Conservation (phyloP, 257 asterid genomes). For the Solanum megistacrolobum region DNA sequence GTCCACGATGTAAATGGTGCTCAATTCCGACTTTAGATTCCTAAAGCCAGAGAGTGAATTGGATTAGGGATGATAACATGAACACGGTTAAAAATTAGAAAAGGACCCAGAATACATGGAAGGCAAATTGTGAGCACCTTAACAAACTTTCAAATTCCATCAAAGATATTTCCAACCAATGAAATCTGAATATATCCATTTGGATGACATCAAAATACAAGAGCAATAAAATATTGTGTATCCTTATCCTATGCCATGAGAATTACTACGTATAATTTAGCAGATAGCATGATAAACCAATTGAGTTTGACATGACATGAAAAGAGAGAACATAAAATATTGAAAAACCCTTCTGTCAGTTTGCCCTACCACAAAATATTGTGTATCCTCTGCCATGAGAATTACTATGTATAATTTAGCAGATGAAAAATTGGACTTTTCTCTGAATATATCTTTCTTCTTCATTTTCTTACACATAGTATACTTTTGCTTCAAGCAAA, state of each 20-base stretch:
- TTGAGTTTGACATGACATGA: not conserved
- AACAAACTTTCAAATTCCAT: not conserved
- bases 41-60: constrained; percentile 33
- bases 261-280: too few species aligned
- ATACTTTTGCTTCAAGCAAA: not conserved
- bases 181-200: not conserved
- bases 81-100: not conserved
- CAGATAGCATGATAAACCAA: not conserved
- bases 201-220: not conserved
- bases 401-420: not conserved
- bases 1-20: constrained; percentile 97
- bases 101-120: not conserved
- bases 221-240: not conserved
- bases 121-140: not conserved
- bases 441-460: not conserved
- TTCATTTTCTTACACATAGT: not conserved
- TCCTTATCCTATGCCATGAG: too few species aligned
- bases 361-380: not conserved
- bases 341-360: not conserved
- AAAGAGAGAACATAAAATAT: not conserved
- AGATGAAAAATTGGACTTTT: not conserved
- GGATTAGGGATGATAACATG: not conserved
- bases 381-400: not conserved
- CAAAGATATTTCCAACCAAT: not conserved
- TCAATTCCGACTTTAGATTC: constrained; percentile 83